Conservation (phyloP, 345 rosid genomes). For the Arabis alpina region DNA sequence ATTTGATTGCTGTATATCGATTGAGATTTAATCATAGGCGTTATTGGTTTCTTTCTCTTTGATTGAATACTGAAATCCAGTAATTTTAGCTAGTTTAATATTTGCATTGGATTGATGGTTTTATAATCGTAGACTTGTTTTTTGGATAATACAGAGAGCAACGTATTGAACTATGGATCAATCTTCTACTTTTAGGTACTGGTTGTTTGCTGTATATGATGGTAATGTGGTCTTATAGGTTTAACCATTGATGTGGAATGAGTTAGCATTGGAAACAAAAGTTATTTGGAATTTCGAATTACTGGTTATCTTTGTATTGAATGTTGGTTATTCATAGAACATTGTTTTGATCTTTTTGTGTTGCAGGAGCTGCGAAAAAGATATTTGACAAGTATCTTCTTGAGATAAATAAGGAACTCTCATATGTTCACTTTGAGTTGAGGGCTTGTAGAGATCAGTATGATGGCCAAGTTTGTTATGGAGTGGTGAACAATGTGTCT, state of each 20-base stretch:
- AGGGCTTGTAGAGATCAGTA: constrained; percentile 80
- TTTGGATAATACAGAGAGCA: too few relatives aligned
- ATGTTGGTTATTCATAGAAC: neutral
- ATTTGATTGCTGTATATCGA: neutral
- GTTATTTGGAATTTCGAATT: neutral
- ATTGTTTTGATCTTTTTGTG: neutral
- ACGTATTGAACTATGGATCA: too few relatives aligned
- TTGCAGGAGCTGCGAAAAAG: constrained; percentile 53
- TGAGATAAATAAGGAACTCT: constrained; percentile 85
- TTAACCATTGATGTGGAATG: constrained; percentile 1
- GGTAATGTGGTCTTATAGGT: neutral
- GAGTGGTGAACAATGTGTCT: constrained; percentile 76
- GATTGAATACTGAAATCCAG: neutral
- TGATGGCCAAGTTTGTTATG: constrained; percentile 75
- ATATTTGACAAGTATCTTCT: constrained; percentile 70
- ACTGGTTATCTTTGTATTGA: neutral
- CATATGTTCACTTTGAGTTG: constrained; percentile 75
- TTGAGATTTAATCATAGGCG: neutral
- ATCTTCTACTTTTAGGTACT: too few relatives aligned
- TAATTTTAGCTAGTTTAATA: neutral
- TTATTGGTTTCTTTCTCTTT: neutral
- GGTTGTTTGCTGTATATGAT: neutral
- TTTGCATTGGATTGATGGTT: neutral
- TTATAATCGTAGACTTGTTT: neutral
- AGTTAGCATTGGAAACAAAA: neutral